These are phyloP conservation scores for Verticillium nubilum DNA, from an alignment of 2,329 filamentous ascomycete genomes.

Conservation along the genomic window DNA sequence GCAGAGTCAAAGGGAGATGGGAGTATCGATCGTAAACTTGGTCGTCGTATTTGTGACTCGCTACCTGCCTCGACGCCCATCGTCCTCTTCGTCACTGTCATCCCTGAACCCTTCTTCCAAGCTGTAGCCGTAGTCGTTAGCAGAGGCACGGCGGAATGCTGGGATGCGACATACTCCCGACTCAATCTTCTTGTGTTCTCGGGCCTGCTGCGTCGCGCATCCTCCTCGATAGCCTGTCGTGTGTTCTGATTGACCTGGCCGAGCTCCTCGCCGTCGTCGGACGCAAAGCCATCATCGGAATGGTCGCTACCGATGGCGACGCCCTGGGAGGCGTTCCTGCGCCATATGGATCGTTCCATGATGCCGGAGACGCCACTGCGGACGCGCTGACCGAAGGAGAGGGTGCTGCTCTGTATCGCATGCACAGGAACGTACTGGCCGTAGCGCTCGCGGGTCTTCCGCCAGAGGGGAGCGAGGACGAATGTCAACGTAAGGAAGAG, in stretches of 20 bases:
- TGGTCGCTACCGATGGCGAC: conserved; percentile 33
- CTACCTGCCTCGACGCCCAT: conserved; percentile 13
- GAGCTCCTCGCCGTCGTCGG: conserved; percentile 66
- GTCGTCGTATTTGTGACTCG: conserved; percentile 1
- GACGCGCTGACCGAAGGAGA: conserved; percentile 47
- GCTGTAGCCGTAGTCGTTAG: conserved; percentile 20
- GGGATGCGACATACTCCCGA: conserved; percentile 52
- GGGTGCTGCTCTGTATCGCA: conserved; percentile 52
- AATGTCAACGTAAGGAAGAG: conserved; percentile 64
- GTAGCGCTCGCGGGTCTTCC: conserved; percentile 64
- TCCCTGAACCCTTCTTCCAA: conserved; percentile 54
- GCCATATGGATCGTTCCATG: conserved; percentile 43
- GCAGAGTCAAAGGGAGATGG: neutral
- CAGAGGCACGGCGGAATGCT: neutral
- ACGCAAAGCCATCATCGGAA: conserved; percentile 49
- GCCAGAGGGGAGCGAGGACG: conserved; percentile 62
- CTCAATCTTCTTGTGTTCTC: conserved; percentile 61
- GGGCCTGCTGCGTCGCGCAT: conserved; percentile 27
- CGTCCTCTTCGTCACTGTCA: conserved; percentile 37
- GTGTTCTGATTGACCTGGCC: conserved; percentile 51
- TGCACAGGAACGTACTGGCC: conserved; percentile 69
- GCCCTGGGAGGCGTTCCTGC: conserved; percentile 32
- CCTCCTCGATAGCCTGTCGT: conserved; percentile 31
- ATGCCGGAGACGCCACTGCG: conserved; percentile 32
- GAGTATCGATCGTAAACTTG: neutral